Conservation (phyloP, 2,329 filamentous ascomycete species). For the Sclerotinia borealis region DNA sequence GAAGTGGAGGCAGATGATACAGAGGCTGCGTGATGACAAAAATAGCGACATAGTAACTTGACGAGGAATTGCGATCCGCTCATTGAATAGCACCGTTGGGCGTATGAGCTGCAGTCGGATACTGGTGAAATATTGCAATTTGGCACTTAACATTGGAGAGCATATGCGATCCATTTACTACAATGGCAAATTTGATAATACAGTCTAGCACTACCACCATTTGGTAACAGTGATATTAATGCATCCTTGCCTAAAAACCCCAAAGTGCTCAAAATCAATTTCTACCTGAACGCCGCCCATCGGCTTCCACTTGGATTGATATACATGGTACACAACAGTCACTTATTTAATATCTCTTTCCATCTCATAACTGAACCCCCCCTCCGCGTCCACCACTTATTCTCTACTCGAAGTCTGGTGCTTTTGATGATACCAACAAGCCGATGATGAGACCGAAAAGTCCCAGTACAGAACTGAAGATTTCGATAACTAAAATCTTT, state of each 20-base stretch:
- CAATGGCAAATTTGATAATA: slow-evolving; percentile 25
- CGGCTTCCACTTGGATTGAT: slow-evolving; percentile 16
- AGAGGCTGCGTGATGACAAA: not conserved
- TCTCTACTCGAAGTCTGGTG: slow-evolving; percentile 55
- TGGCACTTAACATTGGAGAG: not conserved
- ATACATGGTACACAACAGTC: slow-evolving; percentile 21
- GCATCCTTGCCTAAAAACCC: slow-evolving; percentile 14
- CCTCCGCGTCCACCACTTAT: not conserved
- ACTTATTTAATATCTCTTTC: slow-evolving; percentile 9
- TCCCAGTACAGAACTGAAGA: slow-evolving; percentile 95
- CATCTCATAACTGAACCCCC: not conserved
- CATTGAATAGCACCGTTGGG: not conserved
- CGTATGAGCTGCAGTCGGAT: not conserved
- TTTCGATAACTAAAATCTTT: slow-evolving; percentile 98
- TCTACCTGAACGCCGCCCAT: slow-evolving; percentile 24
- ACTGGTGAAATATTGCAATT: not conserved
- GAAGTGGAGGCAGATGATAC: not conserved
- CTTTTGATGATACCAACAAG: slow-evolving; percentile 79
- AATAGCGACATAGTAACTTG: not conserved
- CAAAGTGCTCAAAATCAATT: slow-evolving; percentile 16
- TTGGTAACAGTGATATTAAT: slow-evolving; percentile 13
- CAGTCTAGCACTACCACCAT: slow-evolving; percentile 19
- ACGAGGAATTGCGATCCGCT: not conserved
- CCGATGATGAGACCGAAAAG: slow-evolving; percentile 96
- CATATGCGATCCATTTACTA: slow-evolving; percentile 5